phyloP scores from a whole-genome alignment of 1,139 yeast genomes.

The Candida pseudoviswanathii region DNA sequence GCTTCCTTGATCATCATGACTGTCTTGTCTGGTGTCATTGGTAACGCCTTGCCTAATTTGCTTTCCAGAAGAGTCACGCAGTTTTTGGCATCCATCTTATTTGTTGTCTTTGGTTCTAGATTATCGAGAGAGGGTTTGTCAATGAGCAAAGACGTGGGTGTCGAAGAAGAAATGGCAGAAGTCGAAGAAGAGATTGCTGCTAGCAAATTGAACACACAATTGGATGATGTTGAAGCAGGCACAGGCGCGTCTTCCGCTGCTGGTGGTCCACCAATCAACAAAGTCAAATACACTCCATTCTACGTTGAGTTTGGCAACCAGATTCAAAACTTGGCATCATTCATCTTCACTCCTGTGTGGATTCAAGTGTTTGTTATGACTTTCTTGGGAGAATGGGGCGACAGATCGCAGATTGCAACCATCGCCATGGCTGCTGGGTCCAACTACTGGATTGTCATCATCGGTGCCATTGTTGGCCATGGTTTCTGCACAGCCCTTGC shows the following conservation, averaged over 20 bases:
- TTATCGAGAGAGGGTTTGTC: constrained; percentile 77
- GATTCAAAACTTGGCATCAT: constrained; percentile 55
- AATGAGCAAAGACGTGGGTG: constrained; percentile 83
- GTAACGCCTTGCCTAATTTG: constrained; percentile 86
- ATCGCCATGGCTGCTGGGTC: constrained; percentile 99
- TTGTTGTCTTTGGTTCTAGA: constrained; percentile 80
- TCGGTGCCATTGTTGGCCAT: constrained; percentile 92
- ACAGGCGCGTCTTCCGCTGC: constrained; percentile 14
- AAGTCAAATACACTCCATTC: constrained; percentile 22
- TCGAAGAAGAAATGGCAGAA: constrained; percentile 93
- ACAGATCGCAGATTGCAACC: constrained; percentile 95
- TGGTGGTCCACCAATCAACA: constrained; percentile 6
- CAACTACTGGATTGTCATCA: constrained; percentile 84
- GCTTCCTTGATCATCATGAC: constrained; percentile 91
- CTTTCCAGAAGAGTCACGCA: constrained; percentile 81
- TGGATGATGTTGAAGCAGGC: constrained; percentile 63
- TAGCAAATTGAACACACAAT: constrained; percentile 52
- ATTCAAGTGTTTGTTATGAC: constrained; percentile 96
- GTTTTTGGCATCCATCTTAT: constrained; percentile 76
- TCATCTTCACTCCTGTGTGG: constrained; percentile 85
- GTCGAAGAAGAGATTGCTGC: constrained; percentile 91
- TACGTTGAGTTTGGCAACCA: constrained; percentile 31
- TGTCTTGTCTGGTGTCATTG: constrained; percentile 83
- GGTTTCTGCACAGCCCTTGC: constrained; percentile 89
- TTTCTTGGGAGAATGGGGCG: constrained; percentile 98